Conservation (phyloP, 73 alveolate species). For the Blepharisma stoltei region DNA sequence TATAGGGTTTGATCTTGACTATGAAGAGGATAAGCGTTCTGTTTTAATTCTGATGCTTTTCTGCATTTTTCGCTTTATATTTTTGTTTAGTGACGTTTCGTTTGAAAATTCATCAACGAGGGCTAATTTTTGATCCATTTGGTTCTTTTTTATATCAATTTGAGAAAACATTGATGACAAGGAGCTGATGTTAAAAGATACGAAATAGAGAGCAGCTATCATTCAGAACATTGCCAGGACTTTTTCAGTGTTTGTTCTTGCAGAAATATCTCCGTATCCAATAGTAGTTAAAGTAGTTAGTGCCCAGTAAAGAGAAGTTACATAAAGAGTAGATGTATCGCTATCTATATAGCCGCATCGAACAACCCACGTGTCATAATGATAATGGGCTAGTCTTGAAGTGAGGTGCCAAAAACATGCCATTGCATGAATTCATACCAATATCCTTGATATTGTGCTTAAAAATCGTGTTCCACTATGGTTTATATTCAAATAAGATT, state of each 20-base stretch:
- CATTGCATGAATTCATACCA: conserved; percentile 56
- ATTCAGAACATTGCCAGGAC: conserved; percentile 58
- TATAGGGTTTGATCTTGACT: no score
- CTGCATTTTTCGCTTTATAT: conserved; percentile 9
- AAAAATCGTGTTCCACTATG: background rate
- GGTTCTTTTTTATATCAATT: conserved; percentile 42
- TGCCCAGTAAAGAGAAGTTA: conserved; percentile 58
- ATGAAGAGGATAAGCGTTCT: no score
- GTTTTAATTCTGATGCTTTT: background rate
- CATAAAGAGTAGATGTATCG: conserved; percentile 33
- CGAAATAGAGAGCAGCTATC: conserved; percentile 64
- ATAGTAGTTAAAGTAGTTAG: conserved; percentile 64
- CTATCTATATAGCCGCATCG: conserved; percentile 53
- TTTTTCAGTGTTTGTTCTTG: conserved; percentile 47
- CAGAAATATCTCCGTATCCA: conserved; percentile 76
- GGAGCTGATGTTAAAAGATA: conserved; percentile 63
- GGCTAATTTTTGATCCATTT: conserved; percentile 36
- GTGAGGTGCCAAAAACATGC: conserved; percentile 84
- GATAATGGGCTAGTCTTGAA: conserved; percentile 68
- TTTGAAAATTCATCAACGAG: conserved; percentile 43
- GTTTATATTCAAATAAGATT: background rate
- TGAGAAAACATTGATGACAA: conserved; percentile 51
- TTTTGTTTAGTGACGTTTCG: background rate
- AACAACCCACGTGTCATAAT: conserved; percentile 87
- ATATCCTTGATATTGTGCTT: background rate